Evolutionary conservation across 495 filamentous ascomycete genomes (phyloP).

Genomic region (Acidomyces sp.): DNA sequence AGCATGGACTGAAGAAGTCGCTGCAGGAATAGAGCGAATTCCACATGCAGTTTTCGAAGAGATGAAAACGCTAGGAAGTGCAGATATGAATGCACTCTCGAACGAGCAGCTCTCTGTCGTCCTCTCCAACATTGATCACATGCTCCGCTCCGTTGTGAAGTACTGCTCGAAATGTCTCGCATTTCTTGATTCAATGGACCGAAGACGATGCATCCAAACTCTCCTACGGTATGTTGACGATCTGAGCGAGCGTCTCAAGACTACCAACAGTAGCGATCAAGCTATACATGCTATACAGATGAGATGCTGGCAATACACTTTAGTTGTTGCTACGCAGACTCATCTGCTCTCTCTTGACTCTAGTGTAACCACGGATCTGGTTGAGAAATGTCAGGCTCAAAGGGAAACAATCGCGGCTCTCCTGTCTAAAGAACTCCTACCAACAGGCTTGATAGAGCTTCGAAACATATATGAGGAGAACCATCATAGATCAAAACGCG

Average conservation of each 20-base stretch:
- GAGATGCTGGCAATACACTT: conserved; percentile 5
- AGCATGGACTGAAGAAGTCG: conserved; percentile 26
- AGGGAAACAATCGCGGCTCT: neutral
- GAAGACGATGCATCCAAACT: conserved; percentile 16
- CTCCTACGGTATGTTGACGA: conserved; percentile 8
- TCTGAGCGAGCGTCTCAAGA: neutral
- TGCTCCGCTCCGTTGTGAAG: conserved; percentile 28
- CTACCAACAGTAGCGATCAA: neutral
- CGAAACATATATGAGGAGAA: conserved; percentile 51
- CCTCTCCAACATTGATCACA: conserved; percentile 13
- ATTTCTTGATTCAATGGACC: conserved; percentile 39
- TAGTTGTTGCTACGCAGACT: conserved; percentile 22
- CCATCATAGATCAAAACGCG: conserved; percentile 39
- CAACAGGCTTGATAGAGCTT: conserved; percentile 26
- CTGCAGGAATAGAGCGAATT: conserved; percentile 1
- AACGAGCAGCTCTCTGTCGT: conserved; percentile 1
- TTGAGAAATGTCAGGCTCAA: neutral
- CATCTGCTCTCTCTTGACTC: conserved; percentile 16
- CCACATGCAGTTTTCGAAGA: conserved; percentile 3
- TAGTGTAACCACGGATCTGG: conserved; percentile 4
- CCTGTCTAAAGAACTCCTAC: conserved; percentile 15
- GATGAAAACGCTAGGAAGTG: neutral
- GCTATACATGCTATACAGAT: neutral
- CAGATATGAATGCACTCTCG: neutral
- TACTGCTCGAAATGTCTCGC: conserved; percentile 39